Evolutionary conservation across 495 filamentous ascomycete species (phyloP).

Genomic region (Hypoxylon cercidicola): DNA sequence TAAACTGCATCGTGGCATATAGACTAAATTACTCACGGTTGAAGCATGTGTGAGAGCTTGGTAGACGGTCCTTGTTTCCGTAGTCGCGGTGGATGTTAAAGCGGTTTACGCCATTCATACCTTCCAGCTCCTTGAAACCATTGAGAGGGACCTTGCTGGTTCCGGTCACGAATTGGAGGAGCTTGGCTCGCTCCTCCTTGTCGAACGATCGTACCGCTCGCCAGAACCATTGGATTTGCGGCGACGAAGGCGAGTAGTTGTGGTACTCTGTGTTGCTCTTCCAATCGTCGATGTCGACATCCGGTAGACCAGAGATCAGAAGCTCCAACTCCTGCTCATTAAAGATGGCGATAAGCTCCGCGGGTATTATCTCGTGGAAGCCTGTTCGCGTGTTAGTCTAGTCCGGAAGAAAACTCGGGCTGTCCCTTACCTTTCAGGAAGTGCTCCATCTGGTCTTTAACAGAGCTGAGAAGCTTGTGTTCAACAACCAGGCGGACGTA

Average conservation of each 20-base stretch:
- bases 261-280: conserved; percentile 98
- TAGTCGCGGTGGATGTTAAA: conserved; percentile 99
- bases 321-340: conserved; percentile 98
- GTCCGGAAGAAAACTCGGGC: conserved; percentile 5
- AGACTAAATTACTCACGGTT: conserved; percentile 80
- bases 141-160: conserved; percentile 99
- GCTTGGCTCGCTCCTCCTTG: conserved; percentile 97
- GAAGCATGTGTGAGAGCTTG: conserved; percentile 98
- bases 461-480: conserved; percentile 88
- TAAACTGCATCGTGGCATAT: conserved; percentile 44
- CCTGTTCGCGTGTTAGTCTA: conserved; percentile 59
- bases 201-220: conserved; percentile 96
- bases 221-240: conserved; percentile 99
- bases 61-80: conserved; percentile 95
- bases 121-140: conserved; percentile 98
- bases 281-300: conserved; percentile 99
- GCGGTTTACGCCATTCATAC: conserved; percentile 97
- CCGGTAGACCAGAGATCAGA: conserved; percentile 94
- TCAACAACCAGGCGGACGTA: conserved; percentile 96
- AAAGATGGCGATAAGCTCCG: conserved; percentile 95
- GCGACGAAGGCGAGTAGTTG: conserved; percentile 93
- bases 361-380: conserved; percentile 98
- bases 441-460: conserved; percentile 91
- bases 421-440: conserved; percentile 83
- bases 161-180: conserved; percentile 97